Evolutionary conservation across 495 filamentous ascomycete genomes (phyloP).

Genomic region (Letharia columbiana): DNA sequence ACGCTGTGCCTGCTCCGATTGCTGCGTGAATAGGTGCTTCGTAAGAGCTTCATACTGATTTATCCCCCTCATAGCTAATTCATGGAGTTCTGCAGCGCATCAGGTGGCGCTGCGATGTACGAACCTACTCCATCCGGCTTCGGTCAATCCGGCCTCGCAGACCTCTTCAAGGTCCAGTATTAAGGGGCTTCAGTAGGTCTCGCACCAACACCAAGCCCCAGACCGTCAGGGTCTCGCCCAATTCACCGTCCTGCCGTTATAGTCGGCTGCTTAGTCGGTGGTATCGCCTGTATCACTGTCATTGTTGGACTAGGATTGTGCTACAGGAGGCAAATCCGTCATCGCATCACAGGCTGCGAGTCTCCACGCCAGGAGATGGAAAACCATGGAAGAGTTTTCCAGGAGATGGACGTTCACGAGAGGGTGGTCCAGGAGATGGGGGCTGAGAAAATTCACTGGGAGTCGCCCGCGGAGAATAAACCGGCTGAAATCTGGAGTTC

Average conservation of each 20-base stretch:
- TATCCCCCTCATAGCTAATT: slow-evolving; percentile 13
- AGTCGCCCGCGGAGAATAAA: slow-evolving; percentile 12
- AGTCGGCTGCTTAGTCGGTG: slow-evolving; percentile 11
- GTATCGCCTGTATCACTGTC: slow-evolving; percentile 5
- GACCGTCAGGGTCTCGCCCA: neutral
- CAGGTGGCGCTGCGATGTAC: slow-evolving; percentile 23
- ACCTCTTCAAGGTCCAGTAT: slow-evolving; percentile 19
- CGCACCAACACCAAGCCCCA: neutral
- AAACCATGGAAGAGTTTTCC: neutral
- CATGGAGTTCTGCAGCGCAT: slow-evolving; percentile 10
- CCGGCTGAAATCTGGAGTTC: slow-evolving; percentile 9
- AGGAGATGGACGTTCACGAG: too few species aligned
- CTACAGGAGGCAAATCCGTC: slow-evolving; percentile 8
- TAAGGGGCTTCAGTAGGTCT: neutral
- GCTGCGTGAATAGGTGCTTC: slow-evolving; percentile 26
- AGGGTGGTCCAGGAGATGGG: slow-evolving; percentile 1
- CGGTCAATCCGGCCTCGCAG: slow-evolving; percentile 20
- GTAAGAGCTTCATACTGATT: slow-evolving; percentile 15
- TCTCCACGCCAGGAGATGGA: slow-evolving; percentile 20
- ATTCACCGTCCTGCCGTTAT: neutral
- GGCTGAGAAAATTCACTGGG: slow-evolving; percentile 3
- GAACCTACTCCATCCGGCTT: slow-evolving; percentile 22
- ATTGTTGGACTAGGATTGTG: neutral
- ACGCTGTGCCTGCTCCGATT: slow-evolving; percentile 28
- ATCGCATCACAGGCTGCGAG: slow-evolving; percentile 3